Evolutionary conservation across 805 yeast species (phyloP).

Genomic region (Kuraishia hungarica): DNA sequence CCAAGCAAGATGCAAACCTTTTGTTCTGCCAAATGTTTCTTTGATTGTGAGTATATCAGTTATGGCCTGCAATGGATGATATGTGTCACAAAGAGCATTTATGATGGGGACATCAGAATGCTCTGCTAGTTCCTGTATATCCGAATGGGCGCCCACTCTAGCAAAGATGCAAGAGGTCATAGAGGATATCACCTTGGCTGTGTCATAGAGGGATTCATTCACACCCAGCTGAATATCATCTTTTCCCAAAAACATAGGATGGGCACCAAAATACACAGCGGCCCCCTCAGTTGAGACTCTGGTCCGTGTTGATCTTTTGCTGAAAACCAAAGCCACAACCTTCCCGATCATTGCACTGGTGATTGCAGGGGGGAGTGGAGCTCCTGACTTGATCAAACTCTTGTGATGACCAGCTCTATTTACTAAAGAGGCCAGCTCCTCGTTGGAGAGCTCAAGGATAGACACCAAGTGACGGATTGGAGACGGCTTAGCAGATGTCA

Average conservation of each 20-base stretch:
- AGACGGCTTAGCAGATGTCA: background rate
- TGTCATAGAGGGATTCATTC: slow-evolving; percentile 84
- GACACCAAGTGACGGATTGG: slow-evolving; percentile 63
- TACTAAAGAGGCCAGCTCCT: slow-evolving; percentile 67
- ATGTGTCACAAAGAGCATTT: slow-evolving; percentile 86
- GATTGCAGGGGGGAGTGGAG: slow-evolving; percentile 25
- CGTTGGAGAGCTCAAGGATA: slow-evolving; percentile 66
- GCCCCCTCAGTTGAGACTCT: slow-evolving; percentile 95
- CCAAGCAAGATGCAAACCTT: slow-evolving; percentile 81
- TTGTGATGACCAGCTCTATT: slow-evolving; percentile 68
- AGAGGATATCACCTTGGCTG: slow-evolving; percentile 82
- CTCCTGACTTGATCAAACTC: slow-evolving; percentile 46
- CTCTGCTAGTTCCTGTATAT: slow-evolving; percentile 68
- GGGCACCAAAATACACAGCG: slow-evolving; percentile 85
- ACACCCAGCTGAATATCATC: slow-evolving; percentile 97
- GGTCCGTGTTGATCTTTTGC: slow-evolving; percentile 92
- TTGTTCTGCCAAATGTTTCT: slow-evolving; percentile 50
- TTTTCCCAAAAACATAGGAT: slow-evolving; percentile 92
- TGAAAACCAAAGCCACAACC: slow-evolving; percentile 74
- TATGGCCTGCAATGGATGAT: slow-evolving; percentile 93
- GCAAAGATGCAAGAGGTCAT: slow-evolving; percentile 98
- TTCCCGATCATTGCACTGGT: slow-evolving; percentile 62
- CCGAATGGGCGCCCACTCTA: slow-evolving; percentile 82
- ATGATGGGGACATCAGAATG: slow-evolving; percentile 87
- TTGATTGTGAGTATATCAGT: slow-evolving; percentile 83